These are phyloP conservation scores for Ochetophila trinervis DNA, from an alignment of 306 rosid species.

Conservation along the genomic window DNA sequence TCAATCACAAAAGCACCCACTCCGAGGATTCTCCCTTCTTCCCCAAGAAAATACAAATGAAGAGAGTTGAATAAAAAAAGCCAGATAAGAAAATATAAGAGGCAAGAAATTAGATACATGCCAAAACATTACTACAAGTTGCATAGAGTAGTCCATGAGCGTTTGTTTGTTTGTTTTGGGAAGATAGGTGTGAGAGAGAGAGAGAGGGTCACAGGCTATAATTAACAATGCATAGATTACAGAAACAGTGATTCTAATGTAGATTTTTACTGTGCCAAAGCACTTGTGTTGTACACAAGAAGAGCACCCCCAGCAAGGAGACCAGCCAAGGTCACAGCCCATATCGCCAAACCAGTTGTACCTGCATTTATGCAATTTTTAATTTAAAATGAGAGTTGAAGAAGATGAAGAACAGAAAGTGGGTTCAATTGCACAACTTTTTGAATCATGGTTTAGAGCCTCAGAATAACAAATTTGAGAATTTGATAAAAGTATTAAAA, in stretches of 20 bases:
- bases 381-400: neutral
- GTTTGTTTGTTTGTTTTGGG: constrained; percentile 28
- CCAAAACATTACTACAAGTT: constrained; percentile 27
- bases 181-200: constrained; percentile 27
- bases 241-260: neutral
- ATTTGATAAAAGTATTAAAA: neutral
- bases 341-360: constrained; percentile 81
- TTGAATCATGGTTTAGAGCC: neutral
- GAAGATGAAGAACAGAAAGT: neutral
- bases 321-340: constrained; percentile 88
- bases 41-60: neutral
- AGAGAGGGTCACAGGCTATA: constrained; percentile 6
- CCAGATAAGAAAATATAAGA: constrained; percentile 10
- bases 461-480: neutral
- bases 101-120: constrained; percentile 20
- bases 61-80: constrained; percentile 2
- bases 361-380: constrained; percentile 38
- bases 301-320: constrained; percentile 92
- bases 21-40: neutral
- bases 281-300: constrained; percentile 98
- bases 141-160: constrained; percentile 26
- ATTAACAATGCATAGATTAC: constrained; percentile 14
- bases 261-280: constrained; percentile 61
- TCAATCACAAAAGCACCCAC: neutral
- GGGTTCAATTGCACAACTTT: too few species aligned